Evolutionary conservation across 2,329 filamentous ascomycete genomes (phyloP), one percentile per base, ranked within the genome.

Genomic region (Clonostachys chloroleuca): DNA sequence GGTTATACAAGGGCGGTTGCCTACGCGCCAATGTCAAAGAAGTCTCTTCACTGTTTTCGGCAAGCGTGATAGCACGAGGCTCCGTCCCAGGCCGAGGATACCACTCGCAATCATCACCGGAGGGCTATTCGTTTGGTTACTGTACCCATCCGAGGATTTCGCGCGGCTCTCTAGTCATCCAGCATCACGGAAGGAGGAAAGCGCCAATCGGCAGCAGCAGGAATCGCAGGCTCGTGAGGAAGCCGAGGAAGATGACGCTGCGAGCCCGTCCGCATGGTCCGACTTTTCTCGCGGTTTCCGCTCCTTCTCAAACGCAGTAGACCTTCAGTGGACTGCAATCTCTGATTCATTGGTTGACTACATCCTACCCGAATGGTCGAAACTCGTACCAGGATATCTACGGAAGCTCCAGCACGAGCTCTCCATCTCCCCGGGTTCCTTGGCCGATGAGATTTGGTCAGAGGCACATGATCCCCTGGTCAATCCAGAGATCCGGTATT

Each of bases 381-480:
- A 83, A 53, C 63, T 81, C 40, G 71, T 96, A 16, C 92, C 92
- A 1, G 84, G 75, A 4, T 90, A 89, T 47, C 72, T 95, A 47
- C 78, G 81, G 50, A 96, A 96, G 64, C 77, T 97, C 34, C 91
- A 96, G 62, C 81, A 81, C 18, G 92, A 97, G 67, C 74, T 96
- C 14, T 94, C 89, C 34, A 86, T 94, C 82, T 82, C 86, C 0
- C 88, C 90, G 0, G 92, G 91, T 2, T 95, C 91, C 1, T 72
- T 99, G 40, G 90, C 92, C 12, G 87, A 95, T 59, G 89, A 96
- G 55, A 94, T 99, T 49, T 97, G 94, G 94, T 75, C 77, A 53
- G 92, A 97, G 58, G 90, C 94, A 1, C 87, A 91, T 49, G 89
- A 97, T 60, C 83, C 91, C 1, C 74, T 82, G 43, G 74, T 88